Base-by-base conservation (phyloP, 2,329 filamentous ascomycete genomes). In the Ophiosphaerella narmari region DNA sequence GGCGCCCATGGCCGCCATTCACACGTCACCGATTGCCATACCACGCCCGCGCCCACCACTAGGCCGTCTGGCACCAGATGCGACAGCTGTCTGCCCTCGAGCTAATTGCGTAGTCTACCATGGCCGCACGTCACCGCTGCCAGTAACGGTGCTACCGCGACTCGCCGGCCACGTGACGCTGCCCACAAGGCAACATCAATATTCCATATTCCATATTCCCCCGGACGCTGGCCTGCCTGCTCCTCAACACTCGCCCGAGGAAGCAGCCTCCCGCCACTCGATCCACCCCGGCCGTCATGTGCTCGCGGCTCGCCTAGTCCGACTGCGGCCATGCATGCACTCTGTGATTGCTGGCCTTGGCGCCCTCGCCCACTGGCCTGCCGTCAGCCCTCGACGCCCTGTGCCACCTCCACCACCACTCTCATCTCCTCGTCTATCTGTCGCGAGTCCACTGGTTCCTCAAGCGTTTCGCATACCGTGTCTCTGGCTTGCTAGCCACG, bases 371-470 rank as follows among this genome's bases (percentile, higher is more conserved):
- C 26, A 67, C 55, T 64, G 62, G 61, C 57, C 46, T 40, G 23
- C 32, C 18, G 39, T 29, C 45, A 48, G 54, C 57, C 60, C 60
- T 59, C 49, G 16, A 47, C 57, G 55, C 54, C 60, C 49, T 62
- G 68, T 70, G 43, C 65, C 12, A 70, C 67, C 53, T 43, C 45
- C 39, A 61, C 54, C 59, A 57, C 52, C 59, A 61, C 51, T 49
- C 45, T 40, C 59, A 49, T 54, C 53, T 49, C 40, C 33, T 60
- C 56, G 47, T 50, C 54, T 29, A 12, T 14, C 21, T 43, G 48
- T 63, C 53, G 59, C 60, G 42, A 59, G 49, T 48, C 37, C 45
- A 62, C 62, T 63, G 54, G 58, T 47, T 47, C 52, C 50, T 46
- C 43, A 40, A 46, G 39, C 56, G 54, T 63, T 46, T 57, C 54